These are phyloP conservation scores for Vitis vinifera DNA, from an alignment of 164 flowering plant species.

Conservation along the genomic window ASM3070453v1 NC_081822.1:4076001-4076500, in stretches of 20 bases:
- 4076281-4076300: not conserved
- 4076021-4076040: too few relatives aligned
- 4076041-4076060: too few relatives aligned
- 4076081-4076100: too few relatives aligned
- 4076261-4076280: not conserved
- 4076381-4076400: too few relatives aligned
- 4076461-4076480: not conserved
- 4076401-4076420: not conserved
- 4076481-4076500: not conserved
- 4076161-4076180: constrained; percentile 30
- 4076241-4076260: not conserved
- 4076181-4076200: not conserved
- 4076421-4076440: not conserved
- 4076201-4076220: constrained; percentile 23
- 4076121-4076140: too few relatives aligned
- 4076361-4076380: not conserved
- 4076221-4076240: constrained; percentile 4
- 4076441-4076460: not conserved
- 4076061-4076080: too few relatives aligned
- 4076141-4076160: too few relatives aligned
- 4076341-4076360: not conserved
- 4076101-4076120: too few relatives aligned
- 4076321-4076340: too few relatives aligned
- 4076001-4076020: too few relatives aligned
- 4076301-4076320: constrained; percentile 12